Base-by-base conservation (phyloP, 164 flowering plant genomes). In the Stephania japonica region DNA sequence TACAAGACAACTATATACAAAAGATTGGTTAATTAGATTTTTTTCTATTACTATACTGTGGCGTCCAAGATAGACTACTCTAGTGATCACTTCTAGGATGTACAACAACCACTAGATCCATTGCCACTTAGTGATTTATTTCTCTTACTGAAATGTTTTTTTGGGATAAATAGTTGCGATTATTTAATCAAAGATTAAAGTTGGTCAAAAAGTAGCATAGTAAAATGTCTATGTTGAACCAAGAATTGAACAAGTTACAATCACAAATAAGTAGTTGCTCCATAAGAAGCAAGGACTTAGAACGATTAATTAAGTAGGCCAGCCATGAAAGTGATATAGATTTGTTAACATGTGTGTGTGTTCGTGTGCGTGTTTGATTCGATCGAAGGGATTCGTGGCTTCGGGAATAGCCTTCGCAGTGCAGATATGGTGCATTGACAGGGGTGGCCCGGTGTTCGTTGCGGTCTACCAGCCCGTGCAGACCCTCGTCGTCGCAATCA, bases 371-470 rank as follows among this genome's bases (percentile, higher is more conserved):
- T 32, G 38, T 32, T 32, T 32, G 38, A 32, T 32, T 47, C 4
- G 43, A 13, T 61, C 75, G 79, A 89, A 93, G 99, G 99, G 98
- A 50, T 86, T 90, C 76, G 98, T 96, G 69, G 99, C 99, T 71
- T 96, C 99, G 13, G 99, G 99, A 80, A 89, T 96, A 1, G 99
- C 99, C 16, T 96, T 93, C 75, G 98, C 98, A 73, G 98, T 96
- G 49, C 99, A 96, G 88, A 96, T 96, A 79, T 96, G 99, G 99
- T 96, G 99, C 92, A 96, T 96, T 41, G 97, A 96, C 84, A 93
- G 97, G 76, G 98, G 99, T 19, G 99, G 99, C 82, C 99, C 99
- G 0, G 98, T 96, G 70, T 96, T 96, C 78, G 99, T 96, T 11
- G 99, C 99, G 0, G 97, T 96, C 25, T 96, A 96, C 75, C 99